Base-by-base conservation (phyloP, 345 rosid species). In the Punica granatum region DNA sequence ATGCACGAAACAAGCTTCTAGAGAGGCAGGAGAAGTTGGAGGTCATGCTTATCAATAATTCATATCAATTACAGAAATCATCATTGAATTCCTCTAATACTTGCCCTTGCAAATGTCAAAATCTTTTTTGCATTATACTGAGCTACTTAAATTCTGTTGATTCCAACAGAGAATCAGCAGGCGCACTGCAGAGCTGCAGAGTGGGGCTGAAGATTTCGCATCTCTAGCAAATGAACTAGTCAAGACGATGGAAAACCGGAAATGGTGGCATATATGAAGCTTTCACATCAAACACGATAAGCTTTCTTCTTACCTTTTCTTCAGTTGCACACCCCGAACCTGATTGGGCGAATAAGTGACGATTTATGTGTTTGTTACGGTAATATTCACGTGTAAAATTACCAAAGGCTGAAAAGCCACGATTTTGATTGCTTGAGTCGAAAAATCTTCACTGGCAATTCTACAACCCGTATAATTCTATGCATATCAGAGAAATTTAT, bases 161-260 rank as follows among this genome's bases (percentile, higher is more conserved):
- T 54, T 63, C n/a, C 65, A 34, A 60, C 89, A 93, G 97, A 80
- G 72, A 73, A 76, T 93, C 54, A 84, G 77, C 59, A 79, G 81
- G 65, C 88, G 88, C 1, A 85, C 92, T 8, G 86, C 82, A 49
- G 98, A 93, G 83, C 86, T 93, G 66, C 94, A 86, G 73, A 84
- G 67, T 0, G 90, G 88, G 46, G 93, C 98, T 65, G 87, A 90
- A 74, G 80, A 82, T 80, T 90, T 93, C 71, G 94, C 94, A 65
- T 80, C 90, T 1, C 69, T 87, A 80, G 96, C 96, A 59, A 65
- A 71, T 19, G 92, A 93, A 72, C 96, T 93, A 69, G 94, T 82
- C 67, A 90, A 79, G 78, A 80, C 72, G 66, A 88, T 93, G 97
- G 97, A 90, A 77, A 82, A 80, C 69, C 90, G 90, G 49, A 30